Evolutionary conservation across 2,329 filamentous ascomycete genomes (phyloP).

Genomic region (Acrocalymma vagum): DNA sequence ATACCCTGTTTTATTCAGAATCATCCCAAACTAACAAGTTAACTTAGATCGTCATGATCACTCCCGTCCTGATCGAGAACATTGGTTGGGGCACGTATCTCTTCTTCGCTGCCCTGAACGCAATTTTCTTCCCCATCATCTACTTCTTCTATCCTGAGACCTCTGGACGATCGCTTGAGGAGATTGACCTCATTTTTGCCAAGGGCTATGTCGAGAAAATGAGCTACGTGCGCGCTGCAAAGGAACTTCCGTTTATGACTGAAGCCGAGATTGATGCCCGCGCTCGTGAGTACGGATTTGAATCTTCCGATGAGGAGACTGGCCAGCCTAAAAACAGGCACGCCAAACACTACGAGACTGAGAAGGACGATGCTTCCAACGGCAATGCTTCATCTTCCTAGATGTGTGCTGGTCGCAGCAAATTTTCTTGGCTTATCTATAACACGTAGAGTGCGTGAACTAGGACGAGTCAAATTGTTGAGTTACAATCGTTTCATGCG

Average conservation of each 20-base stretch:
- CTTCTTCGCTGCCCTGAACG: constrained; percentile 63
- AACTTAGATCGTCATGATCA: constrained; percentile 52
- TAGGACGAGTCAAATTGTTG: no score
- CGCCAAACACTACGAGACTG: constrained; percentile 31
- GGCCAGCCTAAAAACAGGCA: constrained; percentile 30
- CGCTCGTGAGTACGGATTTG: constrained; percentile 43
- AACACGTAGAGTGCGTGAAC: no score
- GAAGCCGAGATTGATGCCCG: constrained; percentile 44
- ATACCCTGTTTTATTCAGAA: constrained; percentile 46
- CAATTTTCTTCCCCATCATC: constrained; percentile 60
- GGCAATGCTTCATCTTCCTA: no score
- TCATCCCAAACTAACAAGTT: constrained; percentile 52
- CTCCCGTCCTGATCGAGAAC: constrained; percentile 47
- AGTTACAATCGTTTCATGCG: no score
- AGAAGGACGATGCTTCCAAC: constrained; percentile 15
- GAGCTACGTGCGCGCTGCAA: constrained; percentile 46
- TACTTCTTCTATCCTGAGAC: constrained; percentile 68
- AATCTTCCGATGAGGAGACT: constrained; percentile 40
- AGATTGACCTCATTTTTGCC: constrained; percentile 61
- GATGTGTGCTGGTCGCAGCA: no score
- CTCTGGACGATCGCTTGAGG: constrained; percentile 57
- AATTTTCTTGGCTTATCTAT: no score
- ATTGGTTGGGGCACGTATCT: constrained; percentile 54
- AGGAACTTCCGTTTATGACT: constrained; percentile 44
- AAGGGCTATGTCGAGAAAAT: constrained; percentile 46